A percentile compares a stretch with the other conserved stretches of the same genome.
These are phyloP conservation scores for Gossypioides kirkii DNA, from an alignment of 345 rosid species.

Conservation along the genomic window DNA sequence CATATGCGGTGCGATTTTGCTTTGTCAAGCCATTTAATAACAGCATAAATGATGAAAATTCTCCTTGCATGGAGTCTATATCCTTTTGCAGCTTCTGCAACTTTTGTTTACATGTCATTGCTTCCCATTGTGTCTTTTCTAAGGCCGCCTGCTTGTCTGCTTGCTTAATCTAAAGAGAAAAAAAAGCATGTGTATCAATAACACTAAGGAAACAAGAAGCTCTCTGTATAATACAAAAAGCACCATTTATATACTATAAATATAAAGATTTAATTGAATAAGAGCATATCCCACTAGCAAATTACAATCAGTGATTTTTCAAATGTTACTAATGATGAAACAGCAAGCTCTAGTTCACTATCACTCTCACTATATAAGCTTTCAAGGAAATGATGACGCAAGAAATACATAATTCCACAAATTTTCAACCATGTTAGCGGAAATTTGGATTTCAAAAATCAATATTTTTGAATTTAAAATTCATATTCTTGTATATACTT, in stretches of 20 bases:
- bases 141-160: slow-evolving; percentile 95
- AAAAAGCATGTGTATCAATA: not conserved
- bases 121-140: slow-evolving; percentile 91
- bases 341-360: not conserved
- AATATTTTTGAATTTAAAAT: no score
- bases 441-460: no score
- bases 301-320: not conserved
- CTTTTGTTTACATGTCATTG: slow-evolving; percentile 54
- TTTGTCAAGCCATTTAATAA: slow-evolving; percentile 58
- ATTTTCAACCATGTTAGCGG: not conserved
- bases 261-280: no score
- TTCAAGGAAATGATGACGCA: not conserved
- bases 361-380: not conserved
- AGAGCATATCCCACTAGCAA: not conserved
- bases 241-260: no score
- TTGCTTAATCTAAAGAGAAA: slow-evolving; percentile 59
- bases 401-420: not conserved
- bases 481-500: not conserved
- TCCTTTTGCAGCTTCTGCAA: slow-evolving; percentile 71
- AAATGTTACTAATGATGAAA: not conserved
- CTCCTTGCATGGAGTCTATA: slow-evolving; percentile 55
- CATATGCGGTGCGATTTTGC: slow-evolving; percentile 26
- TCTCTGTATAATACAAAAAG: no score
- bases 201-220: not conserved
- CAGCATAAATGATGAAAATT: slow-evolving; percentile 47